Base-by-base conservation (phyloP, 345 rosid species). In the Zanthoxylum bungeanum region DNA sequence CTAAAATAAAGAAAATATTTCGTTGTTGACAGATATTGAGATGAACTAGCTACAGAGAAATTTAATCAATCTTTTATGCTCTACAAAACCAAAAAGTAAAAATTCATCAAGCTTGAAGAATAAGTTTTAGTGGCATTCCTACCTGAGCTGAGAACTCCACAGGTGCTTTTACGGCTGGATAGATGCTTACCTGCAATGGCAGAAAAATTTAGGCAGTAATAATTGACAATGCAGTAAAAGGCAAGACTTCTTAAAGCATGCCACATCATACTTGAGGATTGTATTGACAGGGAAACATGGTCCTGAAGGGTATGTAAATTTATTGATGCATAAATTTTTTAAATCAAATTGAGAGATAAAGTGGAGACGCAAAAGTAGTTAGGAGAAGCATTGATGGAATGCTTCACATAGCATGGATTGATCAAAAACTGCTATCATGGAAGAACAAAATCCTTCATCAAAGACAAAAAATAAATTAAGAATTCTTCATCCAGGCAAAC, bases 121-220 rank as follows among this genome's bases (percentile, higher is more conserved):
- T 63, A 22, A 33, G n/a, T 65, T 47, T 19, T 31, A 6, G 24
- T 49, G 77, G 68, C 9, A 22, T 34, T 28, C 47, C 64, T 77
- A 95, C 98, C 96, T 95, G 99, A 80, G 85, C 73, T 47, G 96
- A 86, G 68, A 76, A 79, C 70, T 92, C 98, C 39, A 85, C 96
- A 0, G 92, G 91, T 14, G 99, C 96, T 86, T 82, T 95, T 53
- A 89, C 89, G 51, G 93, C 76, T 34, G 97, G 96, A 79, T 95
- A 92, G 73, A 95, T 89, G 84, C 86, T 88, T 69, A 92, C 89
- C 98, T 90, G 80, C 61, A 33, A 51, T 4, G 11, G 22, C 0
- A 62, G 21, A 72, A 72, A 25, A 69, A 39, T 16, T 40, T 36
- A 21, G 40, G 11, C 21, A 27, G 28, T n/a, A 27, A 27, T 12